Percentiles rank a stretch among this genome's conserved stretches.
Evolutionary conservation across 2,329 filamentous ascomycete genomes (phyloP).

Genomic region (Albifimbria verrucaria): DNA sequence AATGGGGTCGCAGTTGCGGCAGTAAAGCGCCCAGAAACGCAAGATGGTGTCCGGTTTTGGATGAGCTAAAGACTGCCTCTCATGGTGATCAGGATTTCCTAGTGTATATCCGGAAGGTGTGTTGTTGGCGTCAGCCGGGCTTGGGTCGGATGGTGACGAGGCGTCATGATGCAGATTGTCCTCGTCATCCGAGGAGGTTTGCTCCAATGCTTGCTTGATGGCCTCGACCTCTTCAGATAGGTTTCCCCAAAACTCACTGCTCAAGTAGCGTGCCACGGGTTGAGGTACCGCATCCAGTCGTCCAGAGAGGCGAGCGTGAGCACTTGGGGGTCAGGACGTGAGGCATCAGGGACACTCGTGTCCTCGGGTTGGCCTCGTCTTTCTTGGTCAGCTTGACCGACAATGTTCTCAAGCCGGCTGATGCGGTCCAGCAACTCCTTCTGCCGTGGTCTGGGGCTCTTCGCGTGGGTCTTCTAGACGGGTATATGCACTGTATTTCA

Average conservation of each 20-base stretch:
- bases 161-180: constrained; percentile 30
- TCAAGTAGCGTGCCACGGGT: constrained; percentile 33
- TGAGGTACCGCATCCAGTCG: too few species aligned
- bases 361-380: too few species aligned
- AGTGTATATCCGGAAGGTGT: constrained; percentile 23
- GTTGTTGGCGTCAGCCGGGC: constrained; percentile 9
- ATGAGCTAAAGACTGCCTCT: constrained; percentile 22
- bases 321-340: too few species aligned
- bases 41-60: constrained; percentile 34
- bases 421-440: constrained; percentile 41
- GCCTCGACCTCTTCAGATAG: constrained; percentile 42
- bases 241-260: constrained; percentile 41
- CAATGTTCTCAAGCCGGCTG: constrained; percentile 41
- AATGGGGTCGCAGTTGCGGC: constrained; percentile 38
- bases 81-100: constrained; percentile 19
- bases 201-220: constrained; percentile 39
- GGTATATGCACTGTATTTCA: constrained; percentile 44
- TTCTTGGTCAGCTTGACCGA: constrained; percentile 37
- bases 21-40: constrained; percentile 32
- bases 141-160: constrained; percentile 21
- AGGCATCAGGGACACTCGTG: too few species aligned
- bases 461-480: constrained; percentile 40
- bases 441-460: constrained; percentile 37
- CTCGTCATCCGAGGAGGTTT: constrained; percentile 36
- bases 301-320: too few species aligned